Percentiles rank a stretch among this genome's conserved stretches.
Conservation (phyloP, 768 basidiomycete species). For the Mycena pura region DNA sequence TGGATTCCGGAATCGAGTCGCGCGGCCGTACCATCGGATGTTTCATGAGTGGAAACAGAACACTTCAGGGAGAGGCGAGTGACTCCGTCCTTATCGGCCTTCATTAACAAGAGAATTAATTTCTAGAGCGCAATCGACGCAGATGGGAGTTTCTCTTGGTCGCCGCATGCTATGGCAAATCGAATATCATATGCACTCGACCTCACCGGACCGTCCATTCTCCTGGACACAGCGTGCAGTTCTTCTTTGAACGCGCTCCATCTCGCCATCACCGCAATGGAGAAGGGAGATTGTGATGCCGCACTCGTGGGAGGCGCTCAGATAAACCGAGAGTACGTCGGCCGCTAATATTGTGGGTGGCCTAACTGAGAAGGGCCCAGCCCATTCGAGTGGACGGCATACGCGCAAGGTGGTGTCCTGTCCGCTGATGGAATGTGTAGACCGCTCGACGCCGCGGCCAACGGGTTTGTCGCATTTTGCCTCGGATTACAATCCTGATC, state of each 20-base stretch:
- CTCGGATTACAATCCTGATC: too few species aligned
- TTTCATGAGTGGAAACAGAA: conserved; percentile 7
- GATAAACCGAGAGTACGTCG: conserved; percentile 25
- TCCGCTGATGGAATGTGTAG: conserved; percentile 18
- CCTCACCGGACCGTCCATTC: conserved; percentile 40
- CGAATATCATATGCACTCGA: conserved; percentile 37
- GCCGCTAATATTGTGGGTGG: conserved; percentile 21
- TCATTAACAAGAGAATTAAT: not conserved
- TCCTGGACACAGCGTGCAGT: conserved; percentile 46
- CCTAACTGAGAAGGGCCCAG: not conserved
- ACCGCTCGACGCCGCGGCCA: conserved; percentile 19
- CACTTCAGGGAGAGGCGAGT: not conserved
- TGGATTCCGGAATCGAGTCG: conserved; percentile 10
- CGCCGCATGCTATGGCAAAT: conserved; percentile 36
- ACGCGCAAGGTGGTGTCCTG: not conserved
- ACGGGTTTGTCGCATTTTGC: not conserved
- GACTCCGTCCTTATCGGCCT: not conserved
- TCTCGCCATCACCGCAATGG: conserved; percentile 43
- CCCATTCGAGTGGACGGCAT: not conserved
- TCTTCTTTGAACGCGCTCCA: conserved; percentile 45
- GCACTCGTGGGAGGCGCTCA: conserved; percentile 46
- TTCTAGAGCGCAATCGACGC: not conserved
- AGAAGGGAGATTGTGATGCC: conserved; percentile 42
- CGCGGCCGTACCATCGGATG: not conserved
- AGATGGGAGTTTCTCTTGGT: conserved; percentile 5